phyloP scores from a whole-genome alignment of 352 stramenopile genomes.

The Pythium aquatile region DNA sequence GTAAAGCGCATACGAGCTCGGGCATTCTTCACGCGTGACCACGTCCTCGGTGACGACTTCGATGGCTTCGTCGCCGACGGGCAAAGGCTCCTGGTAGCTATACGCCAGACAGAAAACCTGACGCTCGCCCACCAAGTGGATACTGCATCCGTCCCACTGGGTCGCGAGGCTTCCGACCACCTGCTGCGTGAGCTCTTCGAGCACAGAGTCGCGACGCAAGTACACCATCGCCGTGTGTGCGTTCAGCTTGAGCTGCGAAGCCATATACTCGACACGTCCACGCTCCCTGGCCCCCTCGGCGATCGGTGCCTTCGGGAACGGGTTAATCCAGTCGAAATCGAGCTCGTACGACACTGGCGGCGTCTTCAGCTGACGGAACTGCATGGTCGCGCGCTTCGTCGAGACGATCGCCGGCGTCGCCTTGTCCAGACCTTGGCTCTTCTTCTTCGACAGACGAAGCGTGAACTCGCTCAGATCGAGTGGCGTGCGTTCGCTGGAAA shows the following conservation, averaged over 20 bases:
- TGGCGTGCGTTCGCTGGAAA: conserved; percentile 23
- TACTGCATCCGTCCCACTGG: conserved; percentile 67
- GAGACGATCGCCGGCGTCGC: conserved; percentile 6
- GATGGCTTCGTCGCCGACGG: conserved; percentile 36
- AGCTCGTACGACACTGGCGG: conserved; percentile 62
- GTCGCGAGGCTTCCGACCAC: conserved; percentile 52
- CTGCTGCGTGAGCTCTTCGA: conserved; percentile 47
- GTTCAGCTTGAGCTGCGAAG: conserved; percentile 58
- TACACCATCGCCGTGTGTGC: conserved; percentile 50
- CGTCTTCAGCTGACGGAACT: conserved; percentile 61
- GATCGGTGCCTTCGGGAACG: conserved; percentile 75
- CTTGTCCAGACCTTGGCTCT: not conserved
- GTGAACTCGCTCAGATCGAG: conserved; percentile 24
- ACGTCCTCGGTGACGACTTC: conserved; percentile 54
- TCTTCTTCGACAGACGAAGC: conserved; percentile 28
- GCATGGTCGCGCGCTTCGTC: conserved; percentile 25
- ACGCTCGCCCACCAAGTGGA: conserved; percentile 57
- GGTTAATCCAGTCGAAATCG: conserved; percentile 78
- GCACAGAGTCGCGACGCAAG: conserved; percentile 48
- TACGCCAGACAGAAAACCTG: conserved; percentile 69
- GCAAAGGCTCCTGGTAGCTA: conserved; percentile 32
- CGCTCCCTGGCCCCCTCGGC: conserved; percentile 27
- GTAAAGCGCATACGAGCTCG: conserved; percentile 66
- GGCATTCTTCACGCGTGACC: conserved; percentile 59
- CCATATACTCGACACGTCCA: conserved; percentile 51